Conservation (phyloP, 1,284 basidiomycete genomes). For the Pseudozyma sp. region DNA sequence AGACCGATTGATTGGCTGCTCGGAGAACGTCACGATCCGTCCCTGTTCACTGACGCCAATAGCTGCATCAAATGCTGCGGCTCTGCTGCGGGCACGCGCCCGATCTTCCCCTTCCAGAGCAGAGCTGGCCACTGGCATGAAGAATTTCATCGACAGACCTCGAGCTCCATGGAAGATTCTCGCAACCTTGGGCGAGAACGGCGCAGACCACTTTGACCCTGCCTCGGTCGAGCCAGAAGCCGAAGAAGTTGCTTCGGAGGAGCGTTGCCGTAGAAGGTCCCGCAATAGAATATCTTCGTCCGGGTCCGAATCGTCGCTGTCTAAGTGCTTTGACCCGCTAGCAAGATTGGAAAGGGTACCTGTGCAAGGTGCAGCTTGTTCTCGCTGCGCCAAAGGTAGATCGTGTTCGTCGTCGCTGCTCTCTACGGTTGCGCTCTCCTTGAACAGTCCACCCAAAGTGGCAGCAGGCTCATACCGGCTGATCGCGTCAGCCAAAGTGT, state of each 20-base stretch:
- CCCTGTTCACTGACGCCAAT: slow-evolving; percentile 31
- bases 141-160: slow-evolving; percentile 21
- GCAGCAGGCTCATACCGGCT: neutral
- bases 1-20: neutral
- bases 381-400: slow-evolving; percentile 5
- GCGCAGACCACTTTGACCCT: slow-evolving; percentile 5
- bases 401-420: slow-evolving; percentile 22
- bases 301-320: slow-evolving; percentile 23
- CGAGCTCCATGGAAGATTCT: slow-evolving; percentile 5
- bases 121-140: slow-evolving; percentile 17
- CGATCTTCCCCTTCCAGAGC: slow-evolving; percentile 2
- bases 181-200: slow-evolving; percentile 13
- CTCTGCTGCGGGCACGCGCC: slow-evolving; percentile 13
- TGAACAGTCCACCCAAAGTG: neutral
- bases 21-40: slow-evolving; percentile 15
- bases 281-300: slow-evolving; percentile 39
- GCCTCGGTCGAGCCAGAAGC: neutral
- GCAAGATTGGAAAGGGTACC: neutral
- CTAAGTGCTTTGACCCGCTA: neutral
- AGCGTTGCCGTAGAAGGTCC: slow-evolving; percentile 30
- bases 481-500: neutral
- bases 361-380: neutral
- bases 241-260: slow-evolving; percentile 1
- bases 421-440: neutral
- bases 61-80: slow-evolving; percentile 22